Base-by-base conservation (phyloP, 306 rosid species). In the Arachis hypogaea region DNA sequence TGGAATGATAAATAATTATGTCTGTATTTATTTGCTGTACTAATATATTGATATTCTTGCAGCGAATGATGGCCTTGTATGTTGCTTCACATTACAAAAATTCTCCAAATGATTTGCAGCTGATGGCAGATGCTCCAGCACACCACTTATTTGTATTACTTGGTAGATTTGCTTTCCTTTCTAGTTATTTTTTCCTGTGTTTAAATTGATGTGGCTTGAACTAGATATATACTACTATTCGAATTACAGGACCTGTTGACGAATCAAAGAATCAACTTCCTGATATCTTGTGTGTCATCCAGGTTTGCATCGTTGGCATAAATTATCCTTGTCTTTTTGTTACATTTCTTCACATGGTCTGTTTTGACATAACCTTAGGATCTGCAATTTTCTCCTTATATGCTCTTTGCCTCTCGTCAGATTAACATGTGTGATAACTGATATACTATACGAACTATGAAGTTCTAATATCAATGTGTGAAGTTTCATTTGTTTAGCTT, bases 61-160 rank as follows among this genome's bases (percentile, higher is more conserved):
- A 94, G 98, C 87, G 98, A 74, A 94, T 94, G 98, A 91, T 94
- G 98, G 93, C 98, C 38, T 85, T 94, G 18, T 94, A 89, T 71
- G 98, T 94, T 84, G 89, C 98, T 51, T 92, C 98, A 44, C 97
- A 92, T 84, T 94, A 94, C 93, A 94, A 91, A 81, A 94, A 91
- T 86, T 91, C 98, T 77, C 98, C 98, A 33, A 94, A 94, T 76
- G 98, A 94, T 85, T 82, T 94, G 68, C 98, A 94, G 82, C 80
- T 94, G 73, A 89, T 94, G 90, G 98, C 97, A 3, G 96, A 94
- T 81, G 98, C 98, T 71, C 98, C 98, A 56, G 99, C 97, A 6
- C 97, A 94, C 81, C 97, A 92, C 88, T 83, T 94, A 72, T 94
- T 94, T 76, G 97, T 94, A 47, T 76, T 94, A 68, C 97, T 94